Evolutionary conservation across 1,284 basidiomycete genomes (phyloP).

Genomic region (Marasmius sp.): DNA sequence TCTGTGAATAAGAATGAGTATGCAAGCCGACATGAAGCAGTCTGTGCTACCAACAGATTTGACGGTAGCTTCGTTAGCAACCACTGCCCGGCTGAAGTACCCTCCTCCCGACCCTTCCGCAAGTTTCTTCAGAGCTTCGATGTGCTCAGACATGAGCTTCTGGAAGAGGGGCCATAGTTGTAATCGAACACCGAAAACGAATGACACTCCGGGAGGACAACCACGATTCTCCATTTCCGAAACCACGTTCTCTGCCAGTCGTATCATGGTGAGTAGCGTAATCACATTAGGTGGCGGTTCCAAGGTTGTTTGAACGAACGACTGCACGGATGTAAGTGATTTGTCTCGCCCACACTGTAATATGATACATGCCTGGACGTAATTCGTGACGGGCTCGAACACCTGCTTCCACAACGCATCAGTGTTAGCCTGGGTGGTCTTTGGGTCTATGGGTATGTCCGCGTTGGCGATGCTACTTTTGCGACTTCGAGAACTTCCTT

Average conservation of each 20-base stretch:
- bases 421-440: conserved; percentile 58
- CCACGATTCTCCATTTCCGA: conserved; percentile 72
- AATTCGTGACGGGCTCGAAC: conserved; percentile 85
- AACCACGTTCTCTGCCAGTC: conserved; percentile 79
- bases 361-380: conserved; percentile 58
- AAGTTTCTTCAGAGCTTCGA: conserved; percentile 78
- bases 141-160: conserved; percentile 82
- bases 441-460: conserved; percentile 33
- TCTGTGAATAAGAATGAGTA: conserved; percentile 24
- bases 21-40: neutral
- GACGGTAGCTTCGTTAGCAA: conserved; percentile 70
- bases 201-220: conserved; percentile 77
- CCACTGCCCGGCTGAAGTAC: conserved; percentile 64
- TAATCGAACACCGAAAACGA: conserved; percentile 76
- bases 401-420: conserved; percentile 86
- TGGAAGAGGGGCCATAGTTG: conserved; percentile 92
- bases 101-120: conserved; percentile 67
- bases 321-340: conserved; percentile 40
- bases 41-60: conserved; percentile 49
- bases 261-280: conserved; percentile 84
- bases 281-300: conserved; percentile 72
- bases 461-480: conserved; percentile 25
- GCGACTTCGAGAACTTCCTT: conserved; percentile 32
- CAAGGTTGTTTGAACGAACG: conserved; percentile 62
- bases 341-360: neutral